Base-by-base conservation (phyloP, 164 flowering plant species). In the Malania oleifera region DNA sequence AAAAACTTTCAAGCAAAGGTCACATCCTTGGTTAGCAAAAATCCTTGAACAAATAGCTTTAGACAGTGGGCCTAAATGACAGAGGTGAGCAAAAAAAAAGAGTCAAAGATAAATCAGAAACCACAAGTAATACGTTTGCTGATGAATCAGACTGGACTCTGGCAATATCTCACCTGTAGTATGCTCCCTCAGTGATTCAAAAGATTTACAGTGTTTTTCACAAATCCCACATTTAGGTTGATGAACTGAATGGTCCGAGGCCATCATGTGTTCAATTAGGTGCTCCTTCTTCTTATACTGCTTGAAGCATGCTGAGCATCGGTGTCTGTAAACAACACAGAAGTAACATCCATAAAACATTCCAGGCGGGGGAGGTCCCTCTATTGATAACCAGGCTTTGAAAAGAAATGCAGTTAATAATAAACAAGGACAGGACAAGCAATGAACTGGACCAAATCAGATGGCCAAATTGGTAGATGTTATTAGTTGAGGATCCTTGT, bases 201-300 rank as follows among this genome's bases (percentile, higher is more conserved):
- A 76, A 54, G 85, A 75, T 73, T 77, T 77, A 66, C 81, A 88
- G 41, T 78, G 80, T 72, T 85, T 88, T 57, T 69, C 60, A 67
- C 96, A 88, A 1, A 70, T 80, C 10, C 73, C 80, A 61, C 96
- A 85, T 54, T 63, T 79, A 7, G 96, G 92, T 62, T 88, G 78
- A 76, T 88, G 96, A 48, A 72, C 70, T 1, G 96, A 88, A 60
- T 88, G 96, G 50, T 68, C 73, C 0, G 90, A 82, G 18, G 48
- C 63, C 60, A 66, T 82, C 88, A 84, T 80, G 68, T 88, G 96
- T 47, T 61, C 79, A 60, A 88, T 52, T 27, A 88, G 84, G 72
- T 88, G 90, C 62, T 80, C 87, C 72, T 79, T 85, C 60, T 72
- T 82, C 68, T 85, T 88, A 52, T 77, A 88, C 59, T 80, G 86